Percentiles rank a stretch among this genome's conserved stretches.
Evolutionary conservation across 108 stramenopile genomes (phyloP).

Genomic region (Mayamaea pseudoterrestris): DNA sequence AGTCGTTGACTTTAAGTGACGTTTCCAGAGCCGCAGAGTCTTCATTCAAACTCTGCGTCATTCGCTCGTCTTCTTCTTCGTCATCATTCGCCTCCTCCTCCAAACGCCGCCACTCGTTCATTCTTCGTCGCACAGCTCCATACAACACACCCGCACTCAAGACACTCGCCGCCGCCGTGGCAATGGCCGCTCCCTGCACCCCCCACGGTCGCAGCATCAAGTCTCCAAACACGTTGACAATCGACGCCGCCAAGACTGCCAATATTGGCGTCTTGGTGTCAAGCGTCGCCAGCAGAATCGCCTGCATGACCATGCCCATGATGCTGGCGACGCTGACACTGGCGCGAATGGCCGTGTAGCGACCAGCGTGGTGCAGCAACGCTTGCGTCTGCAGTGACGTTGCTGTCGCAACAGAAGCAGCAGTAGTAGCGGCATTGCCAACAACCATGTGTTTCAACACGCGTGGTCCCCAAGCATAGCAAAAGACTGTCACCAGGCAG

Average conservation of each 20-base stretch:
- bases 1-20: not conserved
- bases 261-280: slow-evolving; percentile 72
- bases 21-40: not conserved
- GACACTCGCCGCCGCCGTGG: slow-evolving; percentile 50
- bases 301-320: slow-evolving; percentile 60
- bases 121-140: slow-evolving; percentile 26
- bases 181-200: slow-evolving; percentile 55
- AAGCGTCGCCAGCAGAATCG: slow-evolving; percentile 58
- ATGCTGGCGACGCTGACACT: slow-evolving; percentile 51
- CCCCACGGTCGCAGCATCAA: slow-evolving; percentile 46
- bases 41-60: not conserved
- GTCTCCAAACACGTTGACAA: slow-evolving; percentile 71
- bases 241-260: slow-evolving; percentile 53
- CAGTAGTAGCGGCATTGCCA: slow-evolving; percentile 19
- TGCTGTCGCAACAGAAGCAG: slow-evolving; percentile 4
- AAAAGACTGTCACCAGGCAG: slow-evolving; percentile 15
- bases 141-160: slow-evolving; percentile 37
- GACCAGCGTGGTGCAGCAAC: slow-evolving; percentile 40
- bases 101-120: slow-evolving; percentile 36
- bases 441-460: slow-evolving; percentile 43
- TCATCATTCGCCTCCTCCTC: slow-evolving; percentile 10
- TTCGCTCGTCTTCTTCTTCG: not conserved
- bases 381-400: slow-evolving; percentile 14
- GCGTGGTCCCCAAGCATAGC: slow-evolving; percentile 29
- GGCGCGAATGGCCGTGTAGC: slow-evolving; percentile 59